Evolutionary conservation across 2,329 filamentous ascomycete genomes (phyloP), one percentile per base, ranked within the genome.

Genomic region (Fusarium neocosmosporiellum): DNA sequence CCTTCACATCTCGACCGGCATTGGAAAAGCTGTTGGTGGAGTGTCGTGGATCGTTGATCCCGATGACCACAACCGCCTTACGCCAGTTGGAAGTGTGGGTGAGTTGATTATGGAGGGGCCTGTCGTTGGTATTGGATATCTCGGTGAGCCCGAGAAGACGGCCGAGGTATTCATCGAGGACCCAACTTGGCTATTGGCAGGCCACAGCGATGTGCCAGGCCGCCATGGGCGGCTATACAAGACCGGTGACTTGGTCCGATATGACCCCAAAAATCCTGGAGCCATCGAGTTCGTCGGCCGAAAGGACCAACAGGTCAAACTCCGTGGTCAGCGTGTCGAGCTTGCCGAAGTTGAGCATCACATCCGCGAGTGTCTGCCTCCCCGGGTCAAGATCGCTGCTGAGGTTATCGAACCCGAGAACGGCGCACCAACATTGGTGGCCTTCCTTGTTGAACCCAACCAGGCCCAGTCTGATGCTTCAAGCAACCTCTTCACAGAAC

Each of bases 241-340:
- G 73, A 90, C 89, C 0, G 89, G 89, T 5, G 89, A 91, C 72
- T 81, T 91, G 1, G 53, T 55, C 8, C 3, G 33, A 36, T 55
- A 55, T n/a, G 54, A 37, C 18, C 10, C 34, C 16, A 57, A 57
- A 20, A 57, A 57, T 10, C 54, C 54, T 24, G 24, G 33, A n/a
- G 33, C 33, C 11, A 37, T 57, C 20, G 54, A 57, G 22, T 57
- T 57, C 22, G 29, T 36, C 16, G 54, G 90, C 31, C 85, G 91
- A 59, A 91, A 90, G 73, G 91, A 93, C 76, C 87, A 87, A 37
- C 90, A 91, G 78, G 87, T 91, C 61, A 93, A 93, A 80, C 81
- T 93, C 29, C 84, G 86, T 18, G 92, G 92, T 37, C 91, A 89
- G 72, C 34, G 54, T n/a, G 54, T 57, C 16, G 34, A 57, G 22